Base-by-base conservation (phyloP, 352 stramenopile genomes). In the Globisporangium middletonii region DNA sequence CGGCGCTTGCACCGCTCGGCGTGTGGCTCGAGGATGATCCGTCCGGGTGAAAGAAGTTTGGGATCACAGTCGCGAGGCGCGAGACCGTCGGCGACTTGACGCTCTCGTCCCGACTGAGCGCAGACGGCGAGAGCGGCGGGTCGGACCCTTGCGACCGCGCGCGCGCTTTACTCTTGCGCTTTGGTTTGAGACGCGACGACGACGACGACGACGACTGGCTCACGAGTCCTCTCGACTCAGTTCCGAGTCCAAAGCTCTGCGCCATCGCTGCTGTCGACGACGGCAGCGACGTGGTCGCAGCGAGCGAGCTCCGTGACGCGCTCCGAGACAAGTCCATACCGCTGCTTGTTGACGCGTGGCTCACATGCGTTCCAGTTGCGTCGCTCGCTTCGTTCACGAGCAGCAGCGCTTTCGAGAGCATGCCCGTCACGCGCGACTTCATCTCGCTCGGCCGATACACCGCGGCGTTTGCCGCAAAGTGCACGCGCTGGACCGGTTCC, bases 11-110 rank as follows among this genome's bases (percentile, higher is more conserved):
- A 28, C 46, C 53, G 37, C 44, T 42, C 13, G 45, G n/a, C 35
- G 52, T 37, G 19, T 54, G 35, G 15, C 30, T 23, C 13, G 33
- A 53, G 6, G 45, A n/a, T 2, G 38, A 16, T 41, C 45, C 53
- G 33, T 83, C 73, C 0, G 67, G 65, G 48, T 79, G 57, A n/a
- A 83, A 83, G 15, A 83, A 71, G 15, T 79, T 83, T 11, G 60
- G 60, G 23, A 66, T 62, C 1, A 66, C 60, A 23, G 60, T 66
- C 33, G 60, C 60, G 23, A 66, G 42, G 1, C 60, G 60, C 23
- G 60, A 66, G 8, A 65, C 52, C 3, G 43, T 68, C 1, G 60
- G 60, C 35, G 64, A 65, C 16, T 42, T 59, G n/a, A n/a, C 33
- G 13, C 23, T 47, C 30, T 47, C 50, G 15, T 59, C 58, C 19